Evolutionary conservation across 768 basidiomycete genomes (phyloP), one percentile per base, ranked within the genome.

Genomic region (Serendipita indica): DNA sequence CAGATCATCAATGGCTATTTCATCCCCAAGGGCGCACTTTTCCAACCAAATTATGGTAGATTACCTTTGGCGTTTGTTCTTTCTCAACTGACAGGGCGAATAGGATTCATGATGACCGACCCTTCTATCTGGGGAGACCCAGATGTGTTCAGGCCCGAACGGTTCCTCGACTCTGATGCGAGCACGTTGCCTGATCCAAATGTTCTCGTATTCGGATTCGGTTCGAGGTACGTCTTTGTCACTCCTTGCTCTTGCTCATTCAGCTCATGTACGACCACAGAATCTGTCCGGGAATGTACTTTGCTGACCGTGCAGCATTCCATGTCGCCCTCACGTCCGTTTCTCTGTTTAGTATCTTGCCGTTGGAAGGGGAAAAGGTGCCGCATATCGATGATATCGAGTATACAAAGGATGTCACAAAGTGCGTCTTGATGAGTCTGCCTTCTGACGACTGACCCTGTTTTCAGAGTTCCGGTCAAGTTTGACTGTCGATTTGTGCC

Each of bases 1-100:
- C 34, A 58, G 37, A 18, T 58, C n/a, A 30, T 37, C 57, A 58
- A 58, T 37, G 57, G 57, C 34, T 37, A 37, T 33, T 39, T 58
- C 34, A 41, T 58, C 37, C 57, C 57, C 3, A 37, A 33, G n/a
- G 57, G 57, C 5, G 25, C 34, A 3, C 20, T 41, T 28, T 3
- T 58, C 7, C 28, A 37, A 7, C 57, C 34, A 37, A 41, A 58
- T 28, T 37, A 57, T 22, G 14, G n/a, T n/a, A n/a, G n/a, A n/a
- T n/a, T n/a, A 20, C 37, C n/a, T 41, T 22, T 27, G 20, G 10
- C 16, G 6, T 61, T 45, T 56, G 37, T 14, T 18, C 4, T n/a
- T n/a, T n/a, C n/a, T n/a, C 22, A 37, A n/a, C 16, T 6, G 27
- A 3, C 35, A 7, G 16, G 45, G 10, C 45, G 12, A 49, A 58